Evolutionary conservation across 352 stramenopile species (phyloP), one percentile per base, ranked within the genome.

Genomic region (Phytophthora megakarya): DNA sequence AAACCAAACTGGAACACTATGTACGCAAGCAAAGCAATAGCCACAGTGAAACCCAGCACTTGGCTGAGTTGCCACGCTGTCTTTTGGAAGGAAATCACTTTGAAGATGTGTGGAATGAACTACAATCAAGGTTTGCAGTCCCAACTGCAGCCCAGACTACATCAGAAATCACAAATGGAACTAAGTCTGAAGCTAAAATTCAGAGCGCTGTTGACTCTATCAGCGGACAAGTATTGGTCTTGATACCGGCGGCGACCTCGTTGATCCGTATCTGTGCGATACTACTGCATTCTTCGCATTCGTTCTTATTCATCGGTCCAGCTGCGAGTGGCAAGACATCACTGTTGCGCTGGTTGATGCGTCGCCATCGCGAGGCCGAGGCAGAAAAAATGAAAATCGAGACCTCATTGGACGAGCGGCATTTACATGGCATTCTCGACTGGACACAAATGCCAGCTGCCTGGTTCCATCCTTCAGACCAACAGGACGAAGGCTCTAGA

Each of bases 301-400:
- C 81, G 0, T 88, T 90, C 39, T 21, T 88, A 37, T 23, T 90
- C 13, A 48, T 75, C 15, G 79, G 79, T 1, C 47, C 77, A 0
- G 67, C 69, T 64, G 81, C 76, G 1, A 67, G 61, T 16, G 81
- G 81, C 0, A 90, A 90, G 33, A 81, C 73, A 1, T 81, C 81
- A 2, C 23, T 89, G 15, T 30, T 90, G 23, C 67, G 78, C 5
- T 64, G 76, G 40, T 23, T 90, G 7, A 44, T 61, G 19, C 50
- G 50, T 19, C 61, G 74, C 18, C 86, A 89, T 25, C 51, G 67
- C 0, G 63, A 78, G 46, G 68, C 78, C 5, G 65, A 79, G 39
- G 55, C 58, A 12, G 60, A 65, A 0, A 68, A 85, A 44, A 73
- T 71, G 43, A 81, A 81, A 49, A 52, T 80, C 0, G 79, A 90